phyloP scores from a whole-genome alignment of 75 land plant species.

The Cryptomeria japonica region DNA sequence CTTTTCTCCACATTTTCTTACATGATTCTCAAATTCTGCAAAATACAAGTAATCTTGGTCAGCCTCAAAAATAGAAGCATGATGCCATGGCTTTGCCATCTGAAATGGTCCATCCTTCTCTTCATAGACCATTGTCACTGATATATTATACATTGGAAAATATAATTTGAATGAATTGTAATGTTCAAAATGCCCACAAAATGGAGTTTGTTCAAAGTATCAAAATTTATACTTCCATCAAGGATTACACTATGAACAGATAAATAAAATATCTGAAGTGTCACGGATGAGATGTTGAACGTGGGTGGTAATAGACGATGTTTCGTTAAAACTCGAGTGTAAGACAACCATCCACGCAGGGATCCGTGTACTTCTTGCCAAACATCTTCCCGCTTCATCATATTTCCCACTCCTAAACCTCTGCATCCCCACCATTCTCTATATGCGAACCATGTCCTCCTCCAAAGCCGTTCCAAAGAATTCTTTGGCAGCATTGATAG shows the following conservation, averaged over 20 bases:
- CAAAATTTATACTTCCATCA: no score
- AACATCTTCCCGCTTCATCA: constrained; percentile 73
- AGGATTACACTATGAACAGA: no score
- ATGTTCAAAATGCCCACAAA: no score
- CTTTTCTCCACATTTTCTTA: constrained; percentile 58
- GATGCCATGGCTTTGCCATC: no score
- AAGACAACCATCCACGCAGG: constrained; percentile 74
- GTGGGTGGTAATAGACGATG: constrained; percentile 56
- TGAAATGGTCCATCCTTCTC: no score
- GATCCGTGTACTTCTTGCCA: constrained; percentile 60
- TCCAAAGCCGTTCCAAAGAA: constrained; percentile 59
- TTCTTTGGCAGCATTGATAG: constrained; percentile 33
- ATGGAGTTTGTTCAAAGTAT: no score
- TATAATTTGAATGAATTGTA: no score
- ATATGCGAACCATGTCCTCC: constrained; percentile 80
- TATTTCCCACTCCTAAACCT: constrained; percentile 65
- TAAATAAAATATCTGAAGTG: no score
- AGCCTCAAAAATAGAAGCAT: no score
- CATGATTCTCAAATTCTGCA: constrained; percentile 49
- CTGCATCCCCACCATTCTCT: constrained; percentile 70
- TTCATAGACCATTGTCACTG: no score
- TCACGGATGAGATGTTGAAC: constrained; percentile 46
- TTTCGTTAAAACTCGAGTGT: constrained; percentile 75
- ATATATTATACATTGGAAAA: no score
- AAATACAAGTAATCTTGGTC: no score